A percentile compares a stretch with the other conserved stretches of the same genome.
These are phyloP conservation scores for Ambrosia hybrid DNA, from an alignment of 140 eudicot species.

Conservation along the genomic window DNA sequence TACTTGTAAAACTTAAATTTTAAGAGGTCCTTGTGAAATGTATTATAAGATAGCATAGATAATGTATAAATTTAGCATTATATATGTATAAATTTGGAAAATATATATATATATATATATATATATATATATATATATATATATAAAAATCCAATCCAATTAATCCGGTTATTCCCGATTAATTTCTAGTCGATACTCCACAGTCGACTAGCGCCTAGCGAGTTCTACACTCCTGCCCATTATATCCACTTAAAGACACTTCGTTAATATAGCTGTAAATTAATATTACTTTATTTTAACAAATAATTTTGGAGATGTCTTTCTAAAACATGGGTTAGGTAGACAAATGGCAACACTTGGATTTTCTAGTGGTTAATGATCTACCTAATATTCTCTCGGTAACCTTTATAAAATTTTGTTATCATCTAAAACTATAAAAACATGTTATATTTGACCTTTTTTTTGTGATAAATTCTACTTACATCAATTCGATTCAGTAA, in stretches of 20 bases:
- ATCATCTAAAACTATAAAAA: background rate
- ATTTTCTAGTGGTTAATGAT: background rate
- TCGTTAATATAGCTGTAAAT: background rate
- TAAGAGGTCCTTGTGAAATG: too few species aligned
- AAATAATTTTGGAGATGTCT: background rate
- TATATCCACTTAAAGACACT: background rate
- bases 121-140: too few species aligned
- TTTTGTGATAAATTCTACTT: too few species aligned
- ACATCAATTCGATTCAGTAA: background rate
- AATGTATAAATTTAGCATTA: too few species aligned
- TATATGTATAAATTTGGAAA: too few species aligned
- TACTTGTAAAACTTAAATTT: too few species aligned
- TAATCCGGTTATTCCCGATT: too few species aligned
- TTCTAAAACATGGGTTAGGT: conserved; percentile 6
- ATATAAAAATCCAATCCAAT: too few species aligned
- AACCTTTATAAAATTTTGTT: background rate
- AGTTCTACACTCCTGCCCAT: background rate
- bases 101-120: too few species aligned
- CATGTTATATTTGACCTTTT: background rate
- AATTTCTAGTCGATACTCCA: too few species aligned
- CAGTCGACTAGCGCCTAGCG: too few species aligned
- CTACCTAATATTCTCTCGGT: conserved; percentile 12
- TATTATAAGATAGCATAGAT: too few species aligned
- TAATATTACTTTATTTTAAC: background rate
- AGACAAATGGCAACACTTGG: background rate